Evolutionary conservation across 805 yeast species (phyloP).

Genomic region (Ogataea parapolymorpha): DNA sequence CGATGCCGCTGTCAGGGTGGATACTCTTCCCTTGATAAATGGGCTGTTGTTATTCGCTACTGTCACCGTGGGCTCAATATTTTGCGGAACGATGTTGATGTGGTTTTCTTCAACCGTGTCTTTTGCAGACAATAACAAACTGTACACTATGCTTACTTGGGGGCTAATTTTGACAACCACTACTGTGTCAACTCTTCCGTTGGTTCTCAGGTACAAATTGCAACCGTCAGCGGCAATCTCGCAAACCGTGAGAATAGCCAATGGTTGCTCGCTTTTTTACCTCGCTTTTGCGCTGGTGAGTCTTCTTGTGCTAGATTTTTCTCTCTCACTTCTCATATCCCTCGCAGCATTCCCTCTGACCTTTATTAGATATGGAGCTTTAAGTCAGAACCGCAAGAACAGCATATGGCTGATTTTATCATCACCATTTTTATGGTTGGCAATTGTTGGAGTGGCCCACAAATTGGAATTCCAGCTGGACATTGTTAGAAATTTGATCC

Average conservation of each 20-base stretch:
- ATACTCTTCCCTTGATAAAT: slow-evolving; percentile 26
- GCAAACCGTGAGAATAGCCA: slow-evolving; percentile 25
- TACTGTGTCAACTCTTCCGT: slow-evolving; percentile 14
- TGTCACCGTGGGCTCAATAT: slow-evolving; percentile 18
- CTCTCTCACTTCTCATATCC: slow-evolving; percentile 73
- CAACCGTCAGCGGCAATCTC: slow-evolving; percentile 9
- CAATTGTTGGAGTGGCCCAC: slow-evolving; percentile 26
- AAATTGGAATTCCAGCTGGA: slow-evolving; percentile 28
- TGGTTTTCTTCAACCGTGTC: slow-evolving; percentile 9
- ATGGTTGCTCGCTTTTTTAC: slow-evolving; percentile 42
- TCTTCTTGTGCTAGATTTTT: slow-evolving; percentile 75
- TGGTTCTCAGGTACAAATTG: slow-evolving; percentile 8
- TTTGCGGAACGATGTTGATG: slow-evolving; percentile 27
- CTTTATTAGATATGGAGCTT: slow-evolving; percentile 43
- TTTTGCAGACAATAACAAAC: slow-evolving; percentile 6
- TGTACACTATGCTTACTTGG: slow-evolving; percentile 17
- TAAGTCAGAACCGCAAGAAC: slow-evolving; percentile 16
- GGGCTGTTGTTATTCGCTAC: slow-evolving; percentile 33
- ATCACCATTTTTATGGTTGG: slow-evolving; percentile 31
- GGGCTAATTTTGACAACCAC: slow-evolving; percentile 7
- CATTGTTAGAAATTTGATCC: slow-evolving; percentile 29
- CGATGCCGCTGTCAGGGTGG: slow-evolving; percentile 13
- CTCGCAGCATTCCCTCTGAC: slow-evolving; percentile 73
- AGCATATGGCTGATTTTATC: slow-evolving; percentile 28
- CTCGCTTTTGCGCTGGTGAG: slow-evolving; percentile 70